phyloP scores from a whole-genome alignment of 805 yeast genomes.

The Metschnikowia anglica region DNA sequence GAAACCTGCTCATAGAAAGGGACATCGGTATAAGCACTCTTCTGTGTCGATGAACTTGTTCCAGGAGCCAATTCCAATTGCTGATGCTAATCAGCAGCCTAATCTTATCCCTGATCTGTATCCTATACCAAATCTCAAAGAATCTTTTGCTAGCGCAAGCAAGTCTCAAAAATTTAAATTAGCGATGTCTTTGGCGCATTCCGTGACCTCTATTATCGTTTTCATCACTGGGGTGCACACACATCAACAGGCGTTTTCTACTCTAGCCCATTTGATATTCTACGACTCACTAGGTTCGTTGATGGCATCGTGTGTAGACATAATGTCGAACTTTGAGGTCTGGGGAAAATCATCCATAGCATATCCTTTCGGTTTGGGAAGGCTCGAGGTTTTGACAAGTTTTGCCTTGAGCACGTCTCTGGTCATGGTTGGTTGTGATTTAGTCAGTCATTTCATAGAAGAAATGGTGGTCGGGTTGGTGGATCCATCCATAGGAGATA shows the following conservation, averaged over 20 bases:
- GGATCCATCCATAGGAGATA: constrained; percentile 22
- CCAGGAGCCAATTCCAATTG: constrained; percentile 74
- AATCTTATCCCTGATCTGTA: constrained; percentile 58
- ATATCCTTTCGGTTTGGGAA: constrained; percentile 91
- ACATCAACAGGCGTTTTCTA: constrained; percentile 60
- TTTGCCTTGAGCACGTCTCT: constrained; percentile 84
- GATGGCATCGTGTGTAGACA: constrained; percentile 66
- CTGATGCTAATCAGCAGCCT: constrained; percentile 51
- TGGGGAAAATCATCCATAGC: constrained; percentile 82
- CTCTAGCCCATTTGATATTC: constrained; percentile 82
- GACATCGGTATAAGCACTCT: constrained; percentile 93
- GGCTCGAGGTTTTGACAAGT: constrained; percentile 83
- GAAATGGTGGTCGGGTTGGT: constrained; percentile 51
- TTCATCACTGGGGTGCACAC: constrained; percentile 60
- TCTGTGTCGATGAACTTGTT: constrained; percentile 94
- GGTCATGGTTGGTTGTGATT: constrained; percentile 87
- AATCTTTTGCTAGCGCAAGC: constrained; percentile 60
- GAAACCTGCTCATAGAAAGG: constrained; percentile 76
- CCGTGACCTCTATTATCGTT: constrained; percentile 51
- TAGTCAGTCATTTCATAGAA: constrained; percentile 83
- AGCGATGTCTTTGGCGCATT: constrained; percentile 58
- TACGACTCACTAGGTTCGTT: constrained; percentile 82
- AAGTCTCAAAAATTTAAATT: constrained; percentile 58
- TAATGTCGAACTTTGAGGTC: constrained; percentile 87
- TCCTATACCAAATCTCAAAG: constrained; percentile 70